These are phyloP conservation scores for Funneliformis caledonium DNA, from an alignment of 371 early-diverging fungal genomes.

Conservation along the genomic window DNA sequence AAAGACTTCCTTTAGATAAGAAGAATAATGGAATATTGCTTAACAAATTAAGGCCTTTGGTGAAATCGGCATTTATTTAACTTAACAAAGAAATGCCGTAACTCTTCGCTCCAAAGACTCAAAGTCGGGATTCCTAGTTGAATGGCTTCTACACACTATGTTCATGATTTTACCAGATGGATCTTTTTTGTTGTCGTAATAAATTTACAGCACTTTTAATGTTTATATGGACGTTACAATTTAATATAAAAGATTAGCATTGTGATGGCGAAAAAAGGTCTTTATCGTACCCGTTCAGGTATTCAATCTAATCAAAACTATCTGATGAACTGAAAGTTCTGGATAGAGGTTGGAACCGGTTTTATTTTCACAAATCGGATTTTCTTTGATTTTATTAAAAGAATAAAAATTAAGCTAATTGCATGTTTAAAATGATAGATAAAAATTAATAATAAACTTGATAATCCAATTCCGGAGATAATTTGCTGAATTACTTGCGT, in stretches of 20 bases:
- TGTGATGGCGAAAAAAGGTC: background rate
- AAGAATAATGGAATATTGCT: background rate
- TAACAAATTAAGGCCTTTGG: background rate
- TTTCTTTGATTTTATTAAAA: too few species aligned
- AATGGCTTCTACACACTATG: background rate
- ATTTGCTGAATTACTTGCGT: too few species aligned
- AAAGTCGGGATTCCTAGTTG: background rate
- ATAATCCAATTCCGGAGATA: too few species aligned
- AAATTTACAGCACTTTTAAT: background rate
- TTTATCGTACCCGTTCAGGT: background rate
- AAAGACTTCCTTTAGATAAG: constrained; percentile 10
- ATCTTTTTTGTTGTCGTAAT: background rate
- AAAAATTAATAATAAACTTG: too few species aligned
- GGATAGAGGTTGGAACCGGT: too few species aligned
- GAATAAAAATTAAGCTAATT: too few species aligned
- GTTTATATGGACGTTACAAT: too few species aligned
- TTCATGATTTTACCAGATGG: background rate
- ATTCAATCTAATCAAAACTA: constrained; percentile 15
- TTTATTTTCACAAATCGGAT: too few species aligned
- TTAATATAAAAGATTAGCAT: too few species aligned
- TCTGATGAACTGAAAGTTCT: background rate
- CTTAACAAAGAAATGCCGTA: background rate
- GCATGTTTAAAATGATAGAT: too few species aligned
- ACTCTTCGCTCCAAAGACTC: background rate
- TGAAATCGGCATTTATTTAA: background rate